These are phyloP conservation scores for Diaporthe helianthi DNA, from an alignment of 2,329 filamentous ascomycete species.

Conservation along the genomic window DNA sequence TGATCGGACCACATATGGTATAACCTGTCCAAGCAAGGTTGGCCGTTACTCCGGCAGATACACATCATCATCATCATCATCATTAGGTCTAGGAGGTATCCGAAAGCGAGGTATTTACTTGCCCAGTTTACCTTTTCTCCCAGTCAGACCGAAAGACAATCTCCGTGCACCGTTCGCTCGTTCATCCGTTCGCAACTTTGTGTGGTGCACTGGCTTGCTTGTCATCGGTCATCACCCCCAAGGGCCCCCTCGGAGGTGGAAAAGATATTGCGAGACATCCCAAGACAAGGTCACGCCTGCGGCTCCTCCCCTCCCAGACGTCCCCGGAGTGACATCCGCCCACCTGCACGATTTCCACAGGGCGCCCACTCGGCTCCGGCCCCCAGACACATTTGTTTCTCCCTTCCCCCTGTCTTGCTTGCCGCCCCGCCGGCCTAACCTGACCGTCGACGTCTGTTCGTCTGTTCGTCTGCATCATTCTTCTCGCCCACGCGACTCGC, in stretches of 20 bases:
- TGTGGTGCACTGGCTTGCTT: conserved; percentile 26
- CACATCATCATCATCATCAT: too few relatives aligned
- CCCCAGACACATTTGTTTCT: conserved; percentile 13
- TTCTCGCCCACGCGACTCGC: conserved; percentile 21
- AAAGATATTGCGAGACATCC: conserved; percentile 2
- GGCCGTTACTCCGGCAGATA: conserved; percentile 7
- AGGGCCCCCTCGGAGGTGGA: background rate
- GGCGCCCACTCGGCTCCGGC: conserved; percentile 23
- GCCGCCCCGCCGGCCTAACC: conserved; percentile 17
- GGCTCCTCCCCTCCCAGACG: conserved; percentile 13
- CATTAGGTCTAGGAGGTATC: background rate
- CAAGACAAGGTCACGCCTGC: conserved; percentile 32
- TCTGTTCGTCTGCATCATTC: conserved; percentile 23
- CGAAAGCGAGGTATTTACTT: background rate
- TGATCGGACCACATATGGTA: background rate
- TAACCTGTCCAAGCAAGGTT: conserved; percentile 15
- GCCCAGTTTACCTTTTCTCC: too few relatives aligned
- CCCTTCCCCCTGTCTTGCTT: background rate
- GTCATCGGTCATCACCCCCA: conserved; percentile 20
- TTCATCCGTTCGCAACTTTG: conserved; percentile 12
- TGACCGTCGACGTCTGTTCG: conserved; percentile 23
- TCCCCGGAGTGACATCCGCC: conserved; percentile 24
- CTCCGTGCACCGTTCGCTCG: conserved; percentile 4
- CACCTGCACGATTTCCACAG: conserved; percentile 23
- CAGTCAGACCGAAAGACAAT: conserved; percentile 8